These are phyloP conservation scores for Gamsiella multidivaricata DNA, from an alignment of 192 early-diverging fungal species.

Conservation along the genomic window DNA sequence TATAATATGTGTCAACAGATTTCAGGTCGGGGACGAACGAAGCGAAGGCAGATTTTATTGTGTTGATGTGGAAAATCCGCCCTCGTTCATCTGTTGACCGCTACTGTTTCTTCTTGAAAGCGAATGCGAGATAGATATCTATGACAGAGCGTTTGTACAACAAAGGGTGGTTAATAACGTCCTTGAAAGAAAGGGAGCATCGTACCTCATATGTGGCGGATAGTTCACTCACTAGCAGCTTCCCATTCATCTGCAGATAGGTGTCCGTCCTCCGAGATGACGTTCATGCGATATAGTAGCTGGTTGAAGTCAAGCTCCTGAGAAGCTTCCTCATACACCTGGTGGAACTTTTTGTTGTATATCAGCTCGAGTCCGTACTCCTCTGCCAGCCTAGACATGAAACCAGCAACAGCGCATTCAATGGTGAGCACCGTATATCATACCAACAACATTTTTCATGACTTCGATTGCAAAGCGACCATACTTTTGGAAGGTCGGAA, in stretches of 20 bases:
- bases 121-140: slow-evolving; percentile 78
- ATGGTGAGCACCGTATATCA: no score
- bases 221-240: slow-evolving; percentile 78
- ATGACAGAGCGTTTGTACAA: neutral
- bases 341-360: slow-evolving; percentile 84
- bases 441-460: no score
- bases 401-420: neutral
- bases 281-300: slow-evolving; percentile 85
- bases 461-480: neutral
- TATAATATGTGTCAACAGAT: no score
- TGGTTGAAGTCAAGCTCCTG: slow-evolving; percentile 63
- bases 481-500: slow-evolving; percentile 81
- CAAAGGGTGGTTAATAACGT: neutral
- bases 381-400: slow-evolving; percentile 70
- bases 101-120: slow-evolving; percentile 69
- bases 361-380: slow-evolving; percentile 85
- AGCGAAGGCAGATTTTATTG: no score
- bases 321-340: slow-evolving; percentile 76
- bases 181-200: no score
- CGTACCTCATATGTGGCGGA: no score
- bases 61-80: no score
- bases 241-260: slow-evolving; percentile 94
- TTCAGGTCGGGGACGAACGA: no score
- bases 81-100: no score
- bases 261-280: slow-evolving; percentile 72